phyloP scores from a whole-genome alignment of 169 alveolate genomes.

The Amoebophrya sp. region DNA sequence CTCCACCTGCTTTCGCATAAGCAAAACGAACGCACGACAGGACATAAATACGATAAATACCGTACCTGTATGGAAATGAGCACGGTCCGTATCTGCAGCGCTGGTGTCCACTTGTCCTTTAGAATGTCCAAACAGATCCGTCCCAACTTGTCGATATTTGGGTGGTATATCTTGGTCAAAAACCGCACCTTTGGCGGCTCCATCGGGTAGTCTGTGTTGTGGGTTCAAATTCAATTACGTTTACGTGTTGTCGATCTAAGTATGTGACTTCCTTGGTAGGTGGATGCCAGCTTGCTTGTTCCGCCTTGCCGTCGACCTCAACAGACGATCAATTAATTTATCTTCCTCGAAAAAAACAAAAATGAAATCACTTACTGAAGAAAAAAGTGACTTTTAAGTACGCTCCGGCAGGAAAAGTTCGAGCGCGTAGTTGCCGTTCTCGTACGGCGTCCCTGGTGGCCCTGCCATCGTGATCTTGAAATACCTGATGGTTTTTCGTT shows the following conservation, averaged over 20 bases:
- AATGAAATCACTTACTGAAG: no score
- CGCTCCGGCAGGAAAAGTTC: constrained; percentile 84
- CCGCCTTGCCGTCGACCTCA: no score
- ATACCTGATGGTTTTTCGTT: constrained; percentile 79
- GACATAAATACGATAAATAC: no score
- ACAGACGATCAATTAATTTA: no score
- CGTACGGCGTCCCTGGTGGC: constrained; percentile 94
- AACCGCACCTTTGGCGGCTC: constrained; percentile 91
- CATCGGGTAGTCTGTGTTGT: constrained; percentile 96
- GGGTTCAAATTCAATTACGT: no score
- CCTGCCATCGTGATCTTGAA: constrained; percentile 84
- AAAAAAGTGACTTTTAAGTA: no score
- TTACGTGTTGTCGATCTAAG: no score
- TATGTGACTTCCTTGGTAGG: no score
- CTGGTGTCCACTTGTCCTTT: constrained; percentile 98
- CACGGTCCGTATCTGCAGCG: constrained; percentile 89
- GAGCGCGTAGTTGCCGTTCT: constrained; percentile 82
- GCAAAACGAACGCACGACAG: no score
- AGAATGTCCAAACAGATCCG: constrained; percentile 93
- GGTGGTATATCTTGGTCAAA: constrained; percentile 92
- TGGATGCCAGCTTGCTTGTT: no score
- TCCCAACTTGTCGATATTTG: constrained; percentile 94
- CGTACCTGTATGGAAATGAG: constrained; percentile 81
- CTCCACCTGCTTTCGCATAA: no score
- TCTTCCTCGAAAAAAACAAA: no score